Evolutionary conservation across 768 basidiomycete species (phyloP).

Genomic region (Pleurotus giganteus): DNA sequence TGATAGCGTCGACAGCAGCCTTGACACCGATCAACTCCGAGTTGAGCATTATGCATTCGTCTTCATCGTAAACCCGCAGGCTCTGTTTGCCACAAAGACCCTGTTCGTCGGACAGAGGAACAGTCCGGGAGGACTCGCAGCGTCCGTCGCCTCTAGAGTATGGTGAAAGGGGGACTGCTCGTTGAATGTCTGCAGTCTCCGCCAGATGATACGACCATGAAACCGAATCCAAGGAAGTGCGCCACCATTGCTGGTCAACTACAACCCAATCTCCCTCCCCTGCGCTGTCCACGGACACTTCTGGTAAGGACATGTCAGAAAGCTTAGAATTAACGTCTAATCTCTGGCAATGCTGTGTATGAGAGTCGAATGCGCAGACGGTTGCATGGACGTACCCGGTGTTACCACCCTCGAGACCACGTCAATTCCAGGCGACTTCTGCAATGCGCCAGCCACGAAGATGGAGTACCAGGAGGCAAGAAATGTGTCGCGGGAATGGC

Average conservation of each 20-base stretch:
- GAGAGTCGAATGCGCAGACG: neutral
- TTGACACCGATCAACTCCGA: conserved; percentile 38
- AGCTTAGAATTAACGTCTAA: neutral
- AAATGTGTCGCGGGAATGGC: neutral
- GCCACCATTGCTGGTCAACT: conserved; percentile 38
- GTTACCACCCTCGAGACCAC: conserved; percentile 4
- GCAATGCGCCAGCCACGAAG: neutral
- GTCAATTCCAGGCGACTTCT: conserved; percentile 3
- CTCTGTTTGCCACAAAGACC: neutral
- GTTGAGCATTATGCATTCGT: conserved; percentile 31
- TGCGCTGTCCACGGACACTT: conserved; percentile 2
- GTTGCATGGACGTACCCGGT: neutral
- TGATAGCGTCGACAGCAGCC: conserved; percentile 32
- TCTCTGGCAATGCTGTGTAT: neutral
- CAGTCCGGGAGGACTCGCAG: conserved; percentile 1
- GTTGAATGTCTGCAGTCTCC: conserved; percentile 2
- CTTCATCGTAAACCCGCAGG: conserved; percentile 12
- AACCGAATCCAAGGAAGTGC: conserved; percentile 33
- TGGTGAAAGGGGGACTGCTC: conserved; percentile 16
- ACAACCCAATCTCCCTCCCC: conserved; percentile 41
- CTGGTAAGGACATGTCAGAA: neutral
- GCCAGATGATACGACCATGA: conserved; percentile 36
- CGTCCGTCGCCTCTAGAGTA: conserved; percentile 11
- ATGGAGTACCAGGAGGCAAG: neutral
- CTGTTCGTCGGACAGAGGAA: neutral